Base-by-base conservation (phyloP, 2,329 filamentous ascomycete species). In the Paecilomyces formosus region DNA sequence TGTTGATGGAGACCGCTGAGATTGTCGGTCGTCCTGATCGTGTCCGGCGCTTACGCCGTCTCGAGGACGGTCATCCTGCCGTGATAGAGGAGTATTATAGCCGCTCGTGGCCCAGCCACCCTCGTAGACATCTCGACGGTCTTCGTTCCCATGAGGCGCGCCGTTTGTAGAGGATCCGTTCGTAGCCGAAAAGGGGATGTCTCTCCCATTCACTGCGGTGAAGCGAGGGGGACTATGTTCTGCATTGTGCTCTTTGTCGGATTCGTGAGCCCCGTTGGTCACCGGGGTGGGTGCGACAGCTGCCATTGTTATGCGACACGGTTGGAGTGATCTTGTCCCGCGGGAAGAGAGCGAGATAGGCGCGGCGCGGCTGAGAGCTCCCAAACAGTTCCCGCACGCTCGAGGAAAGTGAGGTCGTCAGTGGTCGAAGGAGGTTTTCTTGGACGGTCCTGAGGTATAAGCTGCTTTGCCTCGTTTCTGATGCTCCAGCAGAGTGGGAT, bases 171-270 rank as follows among this genome's bases (percentile, higher is more conserved):
- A 55, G 54, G 53, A 54, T 12, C 57, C 61, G 12, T 61, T 61
- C 22, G 60, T 39, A 5, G 58, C 65, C 39, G 61, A 54, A n/a
- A 53, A 55, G 33, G 58, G 60, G 56, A 60, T 55, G 9, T 76
- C 74, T 61, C 68, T 73, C 51, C 75, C 76, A 65, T 79, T 79
- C 39, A 79, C 76, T 21, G 76, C 76, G 3, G 76, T 79, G 61
- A 79, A 79, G 51, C 74, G 73, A 30, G 75, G 75, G 30, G 76
- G 75, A 56, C 74, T 76, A 57, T 76, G 72, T 22, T 76, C 75
- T 24, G 72, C 60, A 56, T 68, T 72, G n/a, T 68, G 65, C 45
- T 71, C 67, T 57, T 69, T 68, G 57, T 74, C 69, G 13, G 70
- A 62, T 53, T 73, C 68, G 58, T 71, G 68, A 62, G 65, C 65